Conservation (phyloP, 148 eudicot species). For the Cornus kousa region DNA sequence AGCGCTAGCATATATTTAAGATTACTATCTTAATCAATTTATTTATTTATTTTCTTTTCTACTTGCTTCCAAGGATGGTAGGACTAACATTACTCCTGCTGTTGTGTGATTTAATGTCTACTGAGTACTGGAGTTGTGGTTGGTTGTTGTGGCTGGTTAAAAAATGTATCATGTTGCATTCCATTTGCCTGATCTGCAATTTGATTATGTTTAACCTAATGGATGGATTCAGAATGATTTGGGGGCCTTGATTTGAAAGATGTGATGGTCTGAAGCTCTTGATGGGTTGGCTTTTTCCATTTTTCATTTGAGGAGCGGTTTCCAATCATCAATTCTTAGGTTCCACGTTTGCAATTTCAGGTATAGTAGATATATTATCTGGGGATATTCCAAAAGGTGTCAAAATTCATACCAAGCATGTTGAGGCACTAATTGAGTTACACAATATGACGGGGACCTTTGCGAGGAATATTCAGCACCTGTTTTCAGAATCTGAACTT, state of each 20-base stretch:
- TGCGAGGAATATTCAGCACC: conserved; percentile 86
- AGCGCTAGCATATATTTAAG: neutral
- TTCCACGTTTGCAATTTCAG: conserved; percentile 28
- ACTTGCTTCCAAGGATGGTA: neutral
- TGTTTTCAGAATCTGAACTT: conserved; percentile 73
- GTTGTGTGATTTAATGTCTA: neutral
- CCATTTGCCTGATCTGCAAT: too few relatives aligned
- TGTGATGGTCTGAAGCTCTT: neutral
- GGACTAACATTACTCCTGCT: neutral
- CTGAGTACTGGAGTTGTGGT: neutral
- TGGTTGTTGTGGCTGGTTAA: neutral
- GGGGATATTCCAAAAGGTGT: conserved; percentile 79
- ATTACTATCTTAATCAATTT: neutral
- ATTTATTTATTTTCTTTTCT: neutral
- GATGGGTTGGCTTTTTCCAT: neutral
- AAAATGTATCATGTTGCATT: neutral
- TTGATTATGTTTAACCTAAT: too few relatives aligned
- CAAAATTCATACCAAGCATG: conserved; percentile 78
- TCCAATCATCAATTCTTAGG: neutral
- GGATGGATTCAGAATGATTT: neutral
- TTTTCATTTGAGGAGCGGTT: neutral
- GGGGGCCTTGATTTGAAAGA: neutral
- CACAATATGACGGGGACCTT: conserved; percentile 84
- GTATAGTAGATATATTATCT: conserved; percentile 78
- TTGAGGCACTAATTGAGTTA: conserved; percentile 80